phyloP scores from a whole-genome alignment of 2,329 filamentous ascomycete species.

The Hypoxylon sp. region DNA sequence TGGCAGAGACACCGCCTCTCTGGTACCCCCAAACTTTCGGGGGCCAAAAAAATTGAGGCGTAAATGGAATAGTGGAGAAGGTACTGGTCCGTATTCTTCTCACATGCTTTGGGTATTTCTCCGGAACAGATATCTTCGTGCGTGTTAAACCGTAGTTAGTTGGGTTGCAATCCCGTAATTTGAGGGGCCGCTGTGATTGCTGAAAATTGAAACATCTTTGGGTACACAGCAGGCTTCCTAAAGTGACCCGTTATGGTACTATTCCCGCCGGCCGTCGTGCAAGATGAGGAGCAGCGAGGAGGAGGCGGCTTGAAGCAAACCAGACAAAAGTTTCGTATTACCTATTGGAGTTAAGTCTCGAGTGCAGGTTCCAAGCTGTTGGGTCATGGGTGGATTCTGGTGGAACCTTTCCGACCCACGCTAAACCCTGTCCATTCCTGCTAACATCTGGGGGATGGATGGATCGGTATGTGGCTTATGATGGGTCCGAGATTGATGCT shows the following conservation, averaged over 20 bases:
- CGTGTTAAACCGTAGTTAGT: not conserved
- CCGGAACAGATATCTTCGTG: not conserved
- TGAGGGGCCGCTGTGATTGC: conserved; percentile 4
- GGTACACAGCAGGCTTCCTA: conserved; percentile 15
- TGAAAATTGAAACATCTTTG: conserved; percentile 8
- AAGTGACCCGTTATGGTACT: conserved; percentile 5
- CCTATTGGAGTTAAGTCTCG: conserved; percentile 28
- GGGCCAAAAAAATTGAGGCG: not conserved
- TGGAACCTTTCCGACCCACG: conserved; percentile 21
- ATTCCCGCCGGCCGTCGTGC: conserved; percentile 15
- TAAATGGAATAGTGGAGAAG: not conserved
- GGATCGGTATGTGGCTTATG: conserved; percentile 11
- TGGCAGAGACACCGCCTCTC: not conserved
- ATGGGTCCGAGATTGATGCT: conserved; percentile 12
- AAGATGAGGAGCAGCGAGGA: conserved; percentile 7
- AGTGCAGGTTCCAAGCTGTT: conserved; percentile 34
- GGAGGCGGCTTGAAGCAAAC: conserved; percentile 22
- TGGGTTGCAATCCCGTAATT: conserved; percentile 5
- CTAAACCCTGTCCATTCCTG: conserved; percentile 31
- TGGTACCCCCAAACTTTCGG: not conserved
- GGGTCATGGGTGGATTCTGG: conserved; percentile 36
- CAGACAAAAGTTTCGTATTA: conserved; percentile 10
- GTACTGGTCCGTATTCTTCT: not conserved
- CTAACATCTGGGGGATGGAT: conserved; percentile 16
- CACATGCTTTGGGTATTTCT: not conserved